phyloP scores from a whole-genome alignment of 2,329 filamentous ascomycete genomes.

The Pseudogymnoascus pannorum region DNA sequence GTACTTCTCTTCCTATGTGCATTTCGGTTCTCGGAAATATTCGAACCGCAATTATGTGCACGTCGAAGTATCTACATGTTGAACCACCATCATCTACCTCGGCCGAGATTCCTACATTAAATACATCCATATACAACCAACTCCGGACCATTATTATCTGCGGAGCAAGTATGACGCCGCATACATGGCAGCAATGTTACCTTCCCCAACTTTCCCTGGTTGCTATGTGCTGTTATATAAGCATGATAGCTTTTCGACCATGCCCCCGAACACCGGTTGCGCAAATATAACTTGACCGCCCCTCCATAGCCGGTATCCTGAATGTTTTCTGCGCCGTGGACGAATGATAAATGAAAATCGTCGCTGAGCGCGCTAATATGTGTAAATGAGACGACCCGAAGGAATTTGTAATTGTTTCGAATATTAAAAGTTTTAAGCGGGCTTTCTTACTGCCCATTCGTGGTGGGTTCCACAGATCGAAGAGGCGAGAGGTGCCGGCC shows the following conservation, averaged over 20 bases:
- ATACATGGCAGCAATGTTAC: background rate
- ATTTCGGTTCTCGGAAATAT: background rate
- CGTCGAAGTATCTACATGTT: background rate
- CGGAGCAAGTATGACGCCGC: background rate
- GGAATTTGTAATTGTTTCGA: background rate
- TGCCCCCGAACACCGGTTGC: background rate
- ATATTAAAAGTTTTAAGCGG: background rate
- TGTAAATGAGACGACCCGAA: slow-evolving; percentile 3
- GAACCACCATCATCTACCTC: background rate
- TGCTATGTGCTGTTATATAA: background rate
- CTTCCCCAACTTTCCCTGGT: background rate
- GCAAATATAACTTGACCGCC: background rate
- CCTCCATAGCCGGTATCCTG: background rate
- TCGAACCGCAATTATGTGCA: background rate
- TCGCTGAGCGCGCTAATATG: background rate
- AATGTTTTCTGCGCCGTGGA: slow-evolving; percentile 4
- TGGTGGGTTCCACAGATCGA: background rate
- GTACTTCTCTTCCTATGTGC: background rate
- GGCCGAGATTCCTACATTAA: background rate
- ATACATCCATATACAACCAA: background rate
- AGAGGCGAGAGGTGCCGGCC: background rate
- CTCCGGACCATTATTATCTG: background rate
- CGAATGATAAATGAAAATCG: slow-evolving; percentile 4
- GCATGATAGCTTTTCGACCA: background rate
- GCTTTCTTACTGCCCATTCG: background rate